Evolutionary conservation across 1,139 yeast species (phyloP), one percentile per base, ranked within the genome.

Genomic region (Hyphopichia wangnamkhiaoensis): DNA sequence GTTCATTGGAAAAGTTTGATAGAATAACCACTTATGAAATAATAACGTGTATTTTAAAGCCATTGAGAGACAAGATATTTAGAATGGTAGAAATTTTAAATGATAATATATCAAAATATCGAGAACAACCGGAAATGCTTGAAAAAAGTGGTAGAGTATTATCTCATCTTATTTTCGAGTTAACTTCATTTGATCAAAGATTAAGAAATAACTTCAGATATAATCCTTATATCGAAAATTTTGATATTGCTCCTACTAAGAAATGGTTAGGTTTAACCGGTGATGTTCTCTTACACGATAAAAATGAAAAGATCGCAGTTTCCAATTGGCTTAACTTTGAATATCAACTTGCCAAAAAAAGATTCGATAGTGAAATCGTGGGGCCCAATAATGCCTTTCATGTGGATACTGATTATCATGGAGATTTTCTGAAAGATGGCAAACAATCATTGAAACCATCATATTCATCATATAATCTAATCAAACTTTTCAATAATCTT

Each of bases 301-400:
- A 64, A 34, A 70, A 72, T n/a, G 63, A 59, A 25, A 52, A 57
- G 36, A 39, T 48, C 3, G 64, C 68, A 0, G 68, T 68, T 4
- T 49, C 58, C 14, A 67, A 67, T 33, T 89, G 96, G 96, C 67
- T 89, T 3, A 59, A 63, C 4, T 75, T 80, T 47, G 96, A 90
- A 55, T 66, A 73, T 23, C 69, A 71, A 28, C 66, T 82, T 41
- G 84, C 87, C 2, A 61, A 67, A 23, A 67, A 66, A 16, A 71
- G 93, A 46, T 86, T 76, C 47, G 67, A 73, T 24, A 57, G 58
- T 15, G 86, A 79, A 42, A 79, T 88, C 20, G 62, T 82, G 8
- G 68, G 69, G 1, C 61, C 77, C 1, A 53, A 68, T 0, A 73
- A 77, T 43, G 82, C 88, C 1, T 80, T 84, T 56, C 61, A 59